Conservation (phyloP, 2,329 filamentous ascomycete species). For the Colletotrichum ledebouriae region DNA sequence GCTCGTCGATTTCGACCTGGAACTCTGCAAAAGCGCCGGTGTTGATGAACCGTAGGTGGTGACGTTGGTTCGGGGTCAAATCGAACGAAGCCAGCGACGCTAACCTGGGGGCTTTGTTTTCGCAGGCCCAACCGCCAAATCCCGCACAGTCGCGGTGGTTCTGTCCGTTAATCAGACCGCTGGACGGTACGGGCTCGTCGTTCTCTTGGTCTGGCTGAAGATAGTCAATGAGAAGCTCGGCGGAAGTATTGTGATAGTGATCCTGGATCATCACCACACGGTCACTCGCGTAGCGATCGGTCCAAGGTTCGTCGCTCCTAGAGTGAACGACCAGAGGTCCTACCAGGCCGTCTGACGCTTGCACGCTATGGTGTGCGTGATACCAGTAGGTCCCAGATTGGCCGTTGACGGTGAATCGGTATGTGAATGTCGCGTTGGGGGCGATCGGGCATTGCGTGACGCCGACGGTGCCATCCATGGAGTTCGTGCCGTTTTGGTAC, state of each 20-base stretch:
- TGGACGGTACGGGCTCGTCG: slow-evolving; percentile 76
- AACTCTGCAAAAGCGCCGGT: slow-evolving; percentile 79
- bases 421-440: slow-evolving; percentile 73
- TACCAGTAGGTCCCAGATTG: slow-evolving; percentile 69
- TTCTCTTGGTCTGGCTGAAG: slow-evolving; percentile 66
- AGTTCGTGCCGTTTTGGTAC: slow-evolving; percentile 80
- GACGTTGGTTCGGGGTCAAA: slow-evolving; percentile 67
- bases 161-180: slow-evolving; percentile 73
- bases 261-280: slow-evolving; percentile 77
- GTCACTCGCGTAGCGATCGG: slow-evolving; percentile 57
- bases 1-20: slow-evolving; percentile 78
- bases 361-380: slow-evolving; percentile 74
- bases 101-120: slow-evolving; percentile 46
- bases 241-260: slow-evolving; percentile 75
- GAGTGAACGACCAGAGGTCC: slow-evolving; percentile 77
- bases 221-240: slow-evolving; percentile 65
- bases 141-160: slow-evolving; percentile 52
- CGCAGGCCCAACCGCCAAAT: slow-evolving; percentile 58
- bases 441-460: slow-evolving; percentile 77
- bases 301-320: slow-evolving; percentile 53
- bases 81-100: slow-evolving; percentile 51
- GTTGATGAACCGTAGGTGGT: slow-evolving; percentile 78
- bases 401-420: slow-evolving; percentile 73
- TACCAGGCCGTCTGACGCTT: slow-evolving; percentile 77
- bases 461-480: slow-evolving; percentile 79